Base-by-base conservation (phyloP, 257 asterid species). In the Gentiana dahurica region DNA sequence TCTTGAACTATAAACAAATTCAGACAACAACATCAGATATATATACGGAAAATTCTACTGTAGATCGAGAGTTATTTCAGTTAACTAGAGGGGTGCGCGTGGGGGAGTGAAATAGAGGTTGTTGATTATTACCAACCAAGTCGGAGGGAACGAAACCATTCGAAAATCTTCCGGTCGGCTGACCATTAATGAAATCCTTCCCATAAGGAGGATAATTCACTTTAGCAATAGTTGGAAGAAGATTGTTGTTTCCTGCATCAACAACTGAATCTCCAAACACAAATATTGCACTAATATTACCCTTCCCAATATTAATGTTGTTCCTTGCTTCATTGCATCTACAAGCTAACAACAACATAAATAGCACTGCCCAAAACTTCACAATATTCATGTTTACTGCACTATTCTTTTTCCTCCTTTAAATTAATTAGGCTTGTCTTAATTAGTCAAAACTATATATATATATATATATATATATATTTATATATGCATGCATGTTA, bases 191-290 rank as follows among this genome's bases (percentile, higher is more conserved):
- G 54, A 85, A 82, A 50, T 85, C 91, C 64, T 71, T 65, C 0
- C 95, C 89, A 61, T 82, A 82, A 6, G 95, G 95, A 24, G 75
- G 83, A 34, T 43, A 80, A 49, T 85, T 71, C 44, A 59, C 71
- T 57, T 76, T 82, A 8, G 73, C 63, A 2, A 67, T 58, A 1
- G 92, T 82, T 0, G 36, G 53, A 33, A 80, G 64, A 55, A 67
- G 65, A 56, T 85, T 82, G 59, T 82, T 80, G 63, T 77, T 85
- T 10, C 91, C 88, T 1, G 80, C 73, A 51, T 85, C 95, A 3
- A 78, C 79, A n/a, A 85, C 59, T 45, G 91, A 82, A 55, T 82
- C 91, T 59, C 95, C 89, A 12, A 85, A 82, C 11, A 74, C 76
- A 41, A 79, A 9, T 6, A 78, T 68, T 4, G 84, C 81, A 3